Evolutionary conservation across 192 early-diverging fungal genomes (phyloP), one percentile per base, ranked within the genome.

Genomic region (Coemansia sp.): DNA sequence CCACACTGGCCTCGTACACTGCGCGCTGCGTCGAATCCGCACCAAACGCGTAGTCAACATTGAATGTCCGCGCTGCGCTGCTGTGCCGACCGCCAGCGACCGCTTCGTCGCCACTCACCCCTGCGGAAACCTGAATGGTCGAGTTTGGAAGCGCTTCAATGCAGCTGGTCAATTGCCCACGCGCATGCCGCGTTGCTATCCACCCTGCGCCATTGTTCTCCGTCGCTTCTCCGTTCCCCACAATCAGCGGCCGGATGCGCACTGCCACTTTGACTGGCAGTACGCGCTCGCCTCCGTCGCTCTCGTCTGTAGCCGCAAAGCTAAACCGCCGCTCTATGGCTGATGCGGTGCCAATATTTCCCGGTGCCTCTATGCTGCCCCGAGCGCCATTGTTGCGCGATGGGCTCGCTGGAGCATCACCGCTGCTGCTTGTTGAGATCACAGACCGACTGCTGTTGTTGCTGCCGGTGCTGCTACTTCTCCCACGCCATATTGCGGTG

Each of bases 41-140:
- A 7, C 85, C 87, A 73, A 89, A 93, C 28, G 85, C 85, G 47
- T 87, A 67, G 64, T 93, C 91, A 59, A 88, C 93, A 38, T 65
- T 74, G 68, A 87, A 89, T 9, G 57, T 59, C 25, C 71, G 69
- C 49, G 77, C 57, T 27, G 59, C 32, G 49, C 56, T 19, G 51
- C 25, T 26, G 23, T 30, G 27, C 34, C 60, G 32, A 16, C 19
- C 49, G 34, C 25, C 41, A 24, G 21, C 34, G 19, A 10, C 22
- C 3, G 10, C 51, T 4, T 28, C 50, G 48, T 52, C 44, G 9
- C 41, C 64, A 12, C 63, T 54, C 4, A 50, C 58, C 51, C 58
- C 65, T n/a, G 65, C 25, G 0, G 62, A 59, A 26, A 74, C 66
- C 0, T 25, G 34, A n/a, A 71, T 56, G 7, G 69, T 59, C 41